A percentile compares a stretch with the other conserved stretches of the same genome.
Evolutionary conservation across 176 grass and related monocot species (phyloP).

Genomic region (Ananas comosus): DNA sequence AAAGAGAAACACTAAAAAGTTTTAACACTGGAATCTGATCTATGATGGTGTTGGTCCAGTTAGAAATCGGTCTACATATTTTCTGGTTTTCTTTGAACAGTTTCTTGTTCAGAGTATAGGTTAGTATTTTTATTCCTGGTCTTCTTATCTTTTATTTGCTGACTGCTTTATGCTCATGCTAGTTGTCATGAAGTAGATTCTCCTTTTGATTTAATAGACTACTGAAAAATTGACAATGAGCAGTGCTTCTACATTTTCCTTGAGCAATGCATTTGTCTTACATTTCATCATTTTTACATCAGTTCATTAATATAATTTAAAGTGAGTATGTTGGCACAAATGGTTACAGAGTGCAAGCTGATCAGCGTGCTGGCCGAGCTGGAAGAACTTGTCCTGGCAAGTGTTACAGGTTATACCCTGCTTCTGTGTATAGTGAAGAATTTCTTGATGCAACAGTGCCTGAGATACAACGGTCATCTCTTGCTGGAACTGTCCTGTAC

Average conservation of each 20-base stretch:
- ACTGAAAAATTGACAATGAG: neutral
- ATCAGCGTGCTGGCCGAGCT: conserved; percentile 90
- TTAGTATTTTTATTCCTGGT: too few relatives aligned
- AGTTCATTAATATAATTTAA: neutral
- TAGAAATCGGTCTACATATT: too few relatives aligned
- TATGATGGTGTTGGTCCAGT: neutral
- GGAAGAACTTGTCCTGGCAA: conserved; percentile 94
- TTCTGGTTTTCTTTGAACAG: neutral
- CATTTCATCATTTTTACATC: neutral
- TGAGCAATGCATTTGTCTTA: too few relatives aligned
- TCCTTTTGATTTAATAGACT: neutral
- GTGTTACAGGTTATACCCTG: conserved; percentile 79
- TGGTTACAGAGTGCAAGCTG: conserved; percentile 72
- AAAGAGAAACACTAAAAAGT: neutral
- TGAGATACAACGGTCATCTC: conserved; percentile 87
- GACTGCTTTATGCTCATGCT: too few relatives aligned
- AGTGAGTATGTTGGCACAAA: neutral
- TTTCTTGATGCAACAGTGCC: conserved; percentile 81
- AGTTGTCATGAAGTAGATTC: too few relatives aligned
- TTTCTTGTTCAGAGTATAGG: neutral
- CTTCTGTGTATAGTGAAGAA: conserved; percentile 59
- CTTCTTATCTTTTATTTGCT: too few relatives aligned
- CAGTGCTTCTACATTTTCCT: neutral
- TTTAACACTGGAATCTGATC: neutral
- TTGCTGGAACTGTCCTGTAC: conserved; percentile 78